Evolutionary conservation across 495 filamentous ascomycete genomes (phyloP).

Genomic region (Penicillium lagena): DNA sequence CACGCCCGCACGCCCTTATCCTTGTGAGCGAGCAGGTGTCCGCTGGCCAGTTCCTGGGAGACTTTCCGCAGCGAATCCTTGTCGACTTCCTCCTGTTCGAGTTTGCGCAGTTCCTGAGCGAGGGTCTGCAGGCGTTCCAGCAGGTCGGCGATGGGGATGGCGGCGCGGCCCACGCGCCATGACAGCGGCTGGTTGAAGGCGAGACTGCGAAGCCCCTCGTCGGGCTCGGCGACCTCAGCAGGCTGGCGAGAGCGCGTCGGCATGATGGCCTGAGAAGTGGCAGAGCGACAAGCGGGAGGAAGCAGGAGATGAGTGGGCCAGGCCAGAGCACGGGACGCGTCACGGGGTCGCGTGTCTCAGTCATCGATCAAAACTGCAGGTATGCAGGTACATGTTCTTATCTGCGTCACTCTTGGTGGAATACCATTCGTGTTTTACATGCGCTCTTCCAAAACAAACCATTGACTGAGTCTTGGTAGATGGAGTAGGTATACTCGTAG

Average conservation of each 20-base stretch:
- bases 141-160: slow-evolving; percentile 78
- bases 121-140: slow-evolving; percentile 74
- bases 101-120: slow-evolving; percentile 71
- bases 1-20: slow-evolving; percentile 89
- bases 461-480: too few relatives aligned
- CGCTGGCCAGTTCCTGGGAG: slow-evolving; percentile 81
- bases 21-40: slow-evolving; percentile 79
- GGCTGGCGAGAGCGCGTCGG: slow-evolving; percentile 43
- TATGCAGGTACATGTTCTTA: too few relatives aligned
- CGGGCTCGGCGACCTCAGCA: slow-evolving; percentile 33
- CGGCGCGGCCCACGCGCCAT: slow-evolving; percentile 82
- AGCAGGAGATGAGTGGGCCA: slow-evolving; percentile 3
- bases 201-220: slow-evolving; percentile 31
- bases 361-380: too few relatives aligned
- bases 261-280: slow-evolving; percentile 27
- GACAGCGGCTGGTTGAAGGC: slow-evolving; percentile 80
- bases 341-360: too few relatives aligned
- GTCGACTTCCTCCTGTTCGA: slow-evolving; percentile 84
- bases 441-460: too few relatives aligned
- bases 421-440: too few relatives aligned
- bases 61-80: slow-evolving; percentile 73
- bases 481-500: too few relatives aligned
- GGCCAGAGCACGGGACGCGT: too few relatives aligned
- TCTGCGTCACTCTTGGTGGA: too few relatives aligned
- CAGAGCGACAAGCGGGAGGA: slow-evolving; percentile 1